Base-by-base conservation (phyloP, 2,329 filamentous ascomycete genomes). In the Colletotrichum abscissum region DNA sequence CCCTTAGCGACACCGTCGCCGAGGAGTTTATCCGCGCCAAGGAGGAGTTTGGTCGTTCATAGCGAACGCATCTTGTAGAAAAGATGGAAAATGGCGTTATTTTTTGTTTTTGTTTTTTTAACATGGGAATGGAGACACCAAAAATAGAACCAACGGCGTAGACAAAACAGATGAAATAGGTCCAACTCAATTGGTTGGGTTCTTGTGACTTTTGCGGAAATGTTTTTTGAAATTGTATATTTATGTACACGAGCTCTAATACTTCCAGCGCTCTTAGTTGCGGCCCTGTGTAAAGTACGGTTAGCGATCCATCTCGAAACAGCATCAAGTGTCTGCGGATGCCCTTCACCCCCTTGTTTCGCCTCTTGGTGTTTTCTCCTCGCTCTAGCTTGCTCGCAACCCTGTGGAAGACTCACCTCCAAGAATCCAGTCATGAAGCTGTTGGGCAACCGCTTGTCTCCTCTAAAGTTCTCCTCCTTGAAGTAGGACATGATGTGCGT, bases 401-500 rank as follows among this genome's bases (percentile, higher is more conserved):
- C 24, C 30, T 26, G 11, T 38, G 35, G 30, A 11, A 26, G 69
- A 82, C 91, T 82, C 86, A 95, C 97, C 94, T 98, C 95, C 80
- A 99, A 88, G 88, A 99, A 99, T 63, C 95, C 95, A 78, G 92
- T 90, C 86, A 99, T 97, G 86, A 99, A 99, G 87, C 91, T 97
- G 79, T 91, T 91, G 52, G 96, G 96, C 84, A 98, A 86, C 82
- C 91, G 91, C 78, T 94, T 83, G 88, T 93, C 83, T 91, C 94
- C 88, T 91, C 94, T 86, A 82, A 90, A 90, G 84, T 89, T 90
- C 84, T 98, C 95, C 79, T 92, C 89, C 82, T 95, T 92, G 89
- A 98, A 99, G 86, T 98, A 99, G 79, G 97, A 95, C 90, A 99
- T 95, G 78, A 99, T 90, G 83, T 99, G 97, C 76, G 94, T 94